phyloP scores from a whole-genome alignment of 177 flowering plant species.

The Vitis hybrid region DNA sequence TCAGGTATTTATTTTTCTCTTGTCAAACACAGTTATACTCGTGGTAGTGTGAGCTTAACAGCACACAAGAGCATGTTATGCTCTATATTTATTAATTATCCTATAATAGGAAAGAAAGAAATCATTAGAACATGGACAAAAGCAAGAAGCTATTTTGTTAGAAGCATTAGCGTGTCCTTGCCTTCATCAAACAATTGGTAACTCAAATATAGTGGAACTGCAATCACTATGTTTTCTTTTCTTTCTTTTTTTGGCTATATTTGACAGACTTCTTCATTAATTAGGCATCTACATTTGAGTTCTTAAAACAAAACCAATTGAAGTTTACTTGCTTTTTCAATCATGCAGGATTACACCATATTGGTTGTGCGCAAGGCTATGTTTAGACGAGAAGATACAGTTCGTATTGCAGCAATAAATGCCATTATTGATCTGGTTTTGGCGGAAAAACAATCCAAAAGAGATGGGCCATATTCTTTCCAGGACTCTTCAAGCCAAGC shows the following conservation, averaged over 20 bases:
- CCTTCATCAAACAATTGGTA: neutral
- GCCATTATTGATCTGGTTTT: slow-evolving; percentile 62
- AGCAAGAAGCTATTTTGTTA: neutral
- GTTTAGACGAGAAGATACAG: slow-evolving; percentile 72
- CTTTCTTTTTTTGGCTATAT: neutral
- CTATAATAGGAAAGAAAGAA: neutral
- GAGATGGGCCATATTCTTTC: slow-evolving; percentile 36
- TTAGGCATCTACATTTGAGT: neutral
- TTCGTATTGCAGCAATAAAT: slow-evolving; percentile 69
- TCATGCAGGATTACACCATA: slow-evolving; percentile 64
- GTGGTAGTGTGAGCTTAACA: too few species aligned
- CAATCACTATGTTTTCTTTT: too few species aligned
- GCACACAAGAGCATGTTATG: neutral
- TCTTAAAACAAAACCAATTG: neutral
- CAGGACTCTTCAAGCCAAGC: slow-evolving; percentile 94
- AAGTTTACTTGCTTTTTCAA: neutral
- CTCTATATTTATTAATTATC: neutral
- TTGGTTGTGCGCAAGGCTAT: slow-evolving; percentile 85
- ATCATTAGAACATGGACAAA: neutral
- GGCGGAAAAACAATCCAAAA: slow-evolving; percentile 48
- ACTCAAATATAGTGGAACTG: too few species aligned
- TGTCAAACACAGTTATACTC: neutral
- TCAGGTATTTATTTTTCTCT: slow-evolving; percentile 42
- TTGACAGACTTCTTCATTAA: neutral
- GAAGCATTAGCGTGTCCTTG: neutral